Percentiles rank a stretch among this genome's conserved stretches.
These are phyloP conservation scores for Kluyveromyces lactis DNA, from an alignment of 805 yeast genomes.

Conservation along the genomic window DNA sequence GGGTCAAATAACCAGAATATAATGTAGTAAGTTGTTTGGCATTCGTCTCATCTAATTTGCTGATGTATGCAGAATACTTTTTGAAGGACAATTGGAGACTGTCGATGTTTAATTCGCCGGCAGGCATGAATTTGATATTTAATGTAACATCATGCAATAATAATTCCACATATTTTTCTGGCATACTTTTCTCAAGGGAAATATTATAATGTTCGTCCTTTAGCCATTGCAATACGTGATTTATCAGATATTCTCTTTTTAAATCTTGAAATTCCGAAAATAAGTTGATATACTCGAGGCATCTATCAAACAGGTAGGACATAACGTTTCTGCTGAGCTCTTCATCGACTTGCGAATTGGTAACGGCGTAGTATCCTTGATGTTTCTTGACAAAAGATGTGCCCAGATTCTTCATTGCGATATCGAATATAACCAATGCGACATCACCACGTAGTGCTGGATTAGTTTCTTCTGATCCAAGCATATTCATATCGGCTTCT, in stretches of 20 bases:
- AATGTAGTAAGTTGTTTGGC: slow-evolving; percentile 29
- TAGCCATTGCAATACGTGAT: slow-evolving; percentile 53
- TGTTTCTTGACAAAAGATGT: slow-evolving; percentile 25
- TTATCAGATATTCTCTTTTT: slow-evolving; percentile 57
- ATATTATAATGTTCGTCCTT: slow-evolving; percentile 34
- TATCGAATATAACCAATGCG: slow-evolving; percentile 61
- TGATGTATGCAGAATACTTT: slow-evolving; percentile 54
- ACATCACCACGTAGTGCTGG: slow-evolving; percentile 73
- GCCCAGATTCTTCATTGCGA: slow-evolving; percentile 45
- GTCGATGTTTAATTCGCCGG: slow-evolving; percentile 38
- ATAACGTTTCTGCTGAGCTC: slow-evolving; percentile 20
- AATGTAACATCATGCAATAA: slow-evolving; percentile 50
- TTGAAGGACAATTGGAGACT: slow-evolving; percentile 62
- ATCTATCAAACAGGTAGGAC: slow-evolving; percentile 32
- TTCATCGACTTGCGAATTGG: slow-evolving; percentile 28
- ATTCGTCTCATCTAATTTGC: slow-evolving; percentile 31
- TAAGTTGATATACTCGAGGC: slow-evolving; percentile 42
- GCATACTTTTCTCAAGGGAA: slow-evolving; percentile 16
- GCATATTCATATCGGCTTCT: slow-evolving; percentile 75
- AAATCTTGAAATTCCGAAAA: slow-evolving; percentile 64
- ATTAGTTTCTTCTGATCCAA: slow-evolving; percentile 79
- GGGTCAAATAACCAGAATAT: slow-evolving; percentile 28
- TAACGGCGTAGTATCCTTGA: slow-evolving; percentile 25
- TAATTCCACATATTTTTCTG: slow-evolving; percentile 32
- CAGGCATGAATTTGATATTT: slow-evolving; percentile 49